A percentile compares a stretch with the other conserved stretches of the same genome.
Conservation (phyloP, 2,329 filamentous ascomycete species). For the Phoma sp. region DNA sequence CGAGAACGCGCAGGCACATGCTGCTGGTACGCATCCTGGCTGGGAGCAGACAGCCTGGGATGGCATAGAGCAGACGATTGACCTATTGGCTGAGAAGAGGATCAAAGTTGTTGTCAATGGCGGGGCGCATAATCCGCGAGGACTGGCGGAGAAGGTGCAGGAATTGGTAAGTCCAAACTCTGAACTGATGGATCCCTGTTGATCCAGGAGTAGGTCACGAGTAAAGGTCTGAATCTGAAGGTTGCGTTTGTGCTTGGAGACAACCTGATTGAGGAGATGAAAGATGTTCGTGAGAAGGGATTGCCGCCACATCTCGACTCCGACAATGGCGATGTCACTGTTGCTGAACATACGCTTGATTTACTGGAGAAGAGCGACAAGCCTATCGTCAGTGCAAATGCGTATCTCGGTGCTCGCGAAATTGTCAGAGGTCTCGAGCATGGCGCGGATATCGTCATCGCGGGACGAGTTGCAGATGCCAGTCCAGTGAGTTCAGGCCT, state of each 20-base stretch:
- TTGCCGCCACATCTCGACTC: constrained; percentile 53
- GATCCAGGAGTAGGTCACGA: constrained; percentile 33
- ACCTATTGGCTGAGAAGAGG: constrained; percentile 54
- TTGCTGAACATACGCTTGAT: constrained; percentile 48
- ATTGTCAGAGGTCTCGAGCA: constrained; percentile 39
- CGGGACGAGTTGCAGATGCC: constrained; percentile 43
- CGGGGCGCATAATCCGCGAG: constrained; percentile 62
- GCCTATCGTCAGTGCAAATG: constrained; percentile 56
- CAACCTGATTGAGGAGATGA: constrained; percentile 49
- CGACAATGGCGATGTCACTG: constrained; percentile 45
- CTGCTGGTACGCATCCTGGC: constrained; percentile 50
- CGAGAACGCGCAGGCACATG: constrained; percentile 53
- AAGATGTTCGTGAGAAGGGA: constrained; percentile 39
- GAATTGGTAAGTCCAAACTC: constrained; percentile 40
- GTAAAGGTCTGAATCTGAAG: constrained; percentile 47
- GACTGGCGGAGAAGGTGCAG: constrained; percentile 56
- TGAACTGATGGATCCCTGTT: neutral
- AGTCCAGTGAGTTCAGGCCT: constrained; percentile 32
- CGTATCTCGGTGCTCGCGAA: constrained; percentile 58
- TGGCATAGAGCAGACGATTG: constrained; percentile 54
- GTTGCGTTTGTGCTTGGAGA: constrained; percentile 57
- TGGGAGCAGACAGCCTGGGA: constrained; percentile 59
- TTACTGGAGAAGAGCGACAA: constrained; percentile 47
- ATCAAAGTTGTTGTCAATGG: constrained; percentile 66
- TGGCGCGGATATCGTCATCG: constrained; percentile 46